Percentiles rank a stretch among this genome's conserved stretches.
These are phyloP conservation scores for Starmerella roubikii DNA, from an alignment of 805 yeast genomes.

Conservation along the genomic window DNA sequence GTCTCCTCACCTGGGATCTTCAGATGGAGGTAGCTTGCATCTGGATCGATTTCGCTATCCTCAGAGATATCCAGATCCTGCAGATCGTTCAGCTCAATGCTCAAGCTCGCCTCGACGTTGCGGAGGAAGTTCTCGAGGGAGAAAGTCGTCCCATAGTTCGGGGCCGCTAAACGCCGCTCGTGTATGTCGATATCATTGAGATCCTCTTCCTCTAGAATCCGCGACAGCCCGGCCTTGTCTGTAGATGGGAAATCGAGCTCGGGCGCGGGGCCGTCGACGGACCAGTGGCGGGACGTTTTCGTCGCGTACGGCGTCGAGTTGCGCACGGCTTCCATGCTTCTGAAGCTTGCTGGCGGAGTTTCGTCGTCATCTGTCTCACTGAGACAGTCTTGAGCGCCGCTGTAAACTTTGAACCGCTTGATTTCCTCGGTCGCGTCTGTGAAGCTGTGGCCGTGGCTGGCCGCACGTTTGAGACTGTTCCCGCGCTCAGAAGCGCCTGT, in stretches of 20 bases:
- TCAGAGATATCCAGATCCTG: slow-evolving; percentile 8
- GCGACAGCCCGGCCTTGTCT: not conserved
- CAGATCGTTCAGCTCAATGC: slow-evolving; percentile 2
- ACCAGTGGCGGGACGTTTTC: not conserved
- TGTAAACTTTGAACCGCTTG: not conserved
- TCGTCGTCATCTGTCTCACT: slow-evolving; percentile 4
- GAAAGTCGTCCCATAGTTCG: not conserved
- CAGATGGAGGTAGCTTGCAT: not conserved
- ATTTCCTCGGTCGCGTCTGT: not conserved
- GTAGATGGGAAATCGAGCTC: slow-evolving; percentile 1
- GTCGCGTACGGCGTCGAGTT: not conserved
- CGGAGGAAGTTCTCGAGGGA: not conserved
- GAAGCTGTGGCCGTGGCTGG: not conserved
- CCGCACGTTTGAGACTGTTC: slow-evolving; percentile 1
- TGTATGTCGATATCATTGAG: not conserved
- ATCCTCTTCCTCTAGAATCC: slow-evolving; percentile 1
- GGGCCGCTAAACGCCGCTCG: not conserved
- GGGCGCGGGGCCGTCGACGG: not conserved
- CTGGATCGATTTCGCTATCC: not conserved
- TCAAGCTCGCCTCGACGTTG: not conserved
- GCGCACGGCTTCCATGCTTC: not conserved
- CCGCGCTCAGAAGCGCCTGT: too few relatives aligned
- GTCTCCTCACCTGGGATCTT: not conserved
- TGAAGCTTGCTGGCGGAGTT: not conserved
- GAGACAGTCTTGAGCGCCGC: too few relatives aligned